Base-by-base conservation (phyloP, 768 basidiomycete species). In the Gymnopilus junonius region DNA sequence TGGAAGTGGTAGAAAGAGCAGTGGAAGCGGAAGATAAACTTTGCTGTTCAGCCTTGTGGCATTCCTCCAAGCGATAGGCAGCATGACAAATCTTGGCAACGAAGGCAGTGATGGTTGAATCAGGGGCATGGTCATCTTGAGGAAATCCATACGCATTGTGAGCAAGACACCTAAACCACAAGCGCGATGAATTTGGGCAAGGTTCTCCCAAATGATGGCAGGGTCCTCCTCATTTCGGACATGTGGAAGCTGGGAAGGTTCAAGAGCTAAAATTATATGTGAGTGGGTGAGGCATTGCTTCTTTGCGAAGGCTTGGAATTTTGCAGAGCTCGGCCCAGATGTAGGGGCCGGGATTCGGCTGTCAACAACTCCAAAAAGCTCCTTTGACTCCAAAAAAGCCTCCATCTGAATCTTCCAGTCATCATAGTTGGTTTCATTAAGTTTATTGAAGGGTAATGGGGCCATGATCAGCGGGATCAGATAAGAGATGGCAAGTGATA, bases 381-480 rank as follows among this genome's bases (percentile, higher is more conserved):
- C 27, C 31, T 58, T 58, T 23, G 37, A 37, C 56, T 58, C 56
- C 42, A 58, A 35, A 31, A 58, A 25, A 15, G 56, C 56, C 25
- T 58, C 56, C 56, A 58, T 58, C 39, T 42, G 40, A 10, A 58
- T 27, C 42, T 45, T 58, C 56, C 56, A 58, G 40, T 58, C 56
- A 43, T 58, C 31, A 27, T 58, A 58, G 56, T 58, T 58, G 56
- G 56, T 25, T 32, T 58, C 56, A 40, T 58, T 58, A 15, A 58
- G 56, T 15, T 43, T 40, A 27, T 58, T 25, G 40, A 58, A 58
- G 20, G 56, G 56, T 5, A 58, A 40, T 8, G 56, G 31, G 3
- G 56, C 20, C 56, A 58, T 58, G 56, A 43, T 58, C 50, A 32
- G 32, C 32, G 32, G 11, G 48, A 50, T 50, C 48, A 50, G 48